These are phyloP conservation scores for Tricladium varicosporioides DNA, from an alignment of 2,329 filamentous ascomycete species.

Conservation along the genomic window DNA sequence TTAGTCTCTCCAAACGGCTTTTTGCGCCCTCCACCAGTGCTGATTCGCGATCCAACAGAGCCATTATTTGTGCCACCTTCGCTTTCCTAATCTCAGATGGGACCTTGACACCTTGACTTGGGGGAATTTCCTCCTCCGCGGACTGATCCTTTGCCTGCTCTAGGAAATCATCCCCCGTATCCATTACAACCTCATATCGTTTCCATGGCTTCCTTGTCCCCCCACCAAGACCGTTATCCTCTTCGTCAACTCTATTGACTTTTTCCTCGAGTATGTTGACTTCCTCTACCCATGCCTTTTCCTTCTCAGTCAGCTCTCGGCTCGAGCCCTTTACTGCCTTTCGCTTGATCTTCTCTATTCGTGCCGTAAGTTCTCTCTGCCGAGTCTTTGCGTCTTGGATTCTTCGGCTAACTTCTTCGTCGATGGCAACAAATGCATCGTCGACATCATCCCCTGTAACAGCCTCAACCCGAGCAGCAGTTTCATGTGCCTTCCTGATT, in stretches of 20 bases:
- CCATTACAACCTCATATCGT: constrained; percentile 47
- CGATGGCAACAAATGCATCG: constrained; percentile 46
- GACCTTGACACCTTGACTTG: constrained; percentile 38
- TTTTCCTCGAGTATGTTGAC: constrained; percentile 43
- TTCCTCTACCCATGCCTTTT: constrained; percentile 58
- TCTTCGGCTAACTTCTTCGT: constrained; percentile 57
- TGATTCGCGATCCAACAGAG: constrained; percentile 62
- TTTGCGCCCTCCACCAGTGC: constrained; percentile 67
- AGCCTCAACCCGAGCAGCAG: constrained; percentile 64
- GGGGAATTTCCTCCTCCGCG: constrained; percentile 21
- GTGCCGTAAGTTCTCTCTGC: constrained; percentile 54
- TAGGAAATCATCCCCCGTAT: constrained; percentile 40
- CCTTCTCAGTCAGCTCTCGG: constrained; percentile 60
- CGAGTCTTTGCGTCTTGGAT: constrained; percentile 52
- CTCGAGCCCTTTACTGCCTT: constrained; percentile 47
- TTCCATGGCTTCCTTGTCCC: constrained; percentile 48
- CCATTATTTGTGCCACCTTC: constrained; percentile 63
- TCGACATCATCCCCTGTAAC: constrained; percentile 59
- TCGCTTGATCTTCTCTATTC: constrained; percentile 58
- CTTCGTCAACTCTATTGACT: constrained; percentile 26
- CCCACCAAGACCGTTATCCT: background rate
- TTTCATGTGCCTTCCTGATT: constrained; percentile 62
- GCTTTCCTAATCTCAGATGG: constrained; percentile 59
- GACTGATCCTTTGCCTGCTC: constrained; percentile 28
- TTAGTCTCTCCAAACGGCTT: constrained; percentile 58